phyloP scores from a whole-genome alignment of 495 filamentous ascomycete genomes.

The Podospora anserina region DNA sequence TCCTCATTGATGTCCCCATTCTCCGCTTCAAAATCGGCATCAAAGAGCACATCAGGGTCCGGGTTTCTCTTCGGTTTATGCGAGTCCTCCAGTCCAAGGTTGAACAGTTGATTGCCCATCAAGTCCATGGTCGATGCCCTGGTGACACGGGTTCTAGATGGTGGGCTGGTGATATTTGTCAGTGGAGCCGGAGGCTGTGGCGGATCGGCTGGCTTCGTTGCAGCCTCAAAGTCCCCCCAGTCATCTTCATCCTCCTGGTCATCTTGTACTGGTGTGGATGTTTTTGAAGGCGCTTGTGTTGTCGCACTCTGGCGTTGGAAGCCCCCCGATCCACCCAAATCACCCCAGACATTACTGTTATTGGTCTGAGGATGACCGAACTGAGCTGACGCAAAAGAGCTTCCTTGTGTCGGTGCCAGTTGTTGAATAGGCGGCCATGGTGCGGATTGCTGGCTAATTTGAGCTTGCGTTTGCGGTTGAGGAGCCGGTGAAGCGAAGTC shows the following conservation, averaged over 20 bases:
- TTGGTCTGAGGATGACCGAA: conserved; percentile 11
- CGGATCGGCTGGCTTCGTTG: conserved; percentile 30
- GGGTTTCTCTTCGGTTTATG: conserved; percentile 22
- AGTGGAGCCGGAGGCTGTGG: conserved; percentile 8
- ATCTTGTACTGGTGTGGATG: conserved; percentile 24
- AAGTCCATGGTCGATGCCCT: conserved; percentile 46
- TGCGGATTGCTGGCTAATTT: conserved; percentile 22
- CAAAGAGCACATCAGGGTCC: conserved; percentile 47
- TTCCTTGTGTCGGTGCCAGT: conserved; percentile 15
- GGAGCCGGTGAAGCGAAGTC: conserved; percentile 9
- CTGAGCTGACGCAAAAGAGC: conserved; percentile 20
- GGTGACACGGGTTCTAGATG: conserved; percentile 30
- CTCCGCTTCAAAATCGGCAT: conserved; percentile 46
- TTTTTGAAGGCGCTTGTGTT: background rate
- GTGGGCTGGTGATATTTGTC: conserved; percentile 2
- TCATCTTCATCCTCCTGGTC: conserved; percentile 63
- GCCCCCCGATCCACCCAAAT: conserved; percentile 19
- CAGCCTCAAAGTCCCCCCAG: conserved; percentile 71
- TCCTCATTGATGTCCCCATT: conserved; percentile 33
- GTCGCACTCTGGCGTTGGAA: conserved; percentile 7
- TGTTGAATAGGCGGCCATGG: conserved; percentile 22
- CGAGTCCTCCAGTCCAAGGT: conserved; percentile 24
- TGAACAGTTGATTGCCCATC: conserved; percentile 44
- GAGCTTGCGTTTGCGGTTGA: conserved; percentile 13
- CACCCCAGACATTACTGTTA: conserved; percentile 18